A percentile compares a stretch with the other conserved stretches of the same genome.
Conservation (phyloP, 805 yeast species). For the Suhomyces emberorum region DNA sequence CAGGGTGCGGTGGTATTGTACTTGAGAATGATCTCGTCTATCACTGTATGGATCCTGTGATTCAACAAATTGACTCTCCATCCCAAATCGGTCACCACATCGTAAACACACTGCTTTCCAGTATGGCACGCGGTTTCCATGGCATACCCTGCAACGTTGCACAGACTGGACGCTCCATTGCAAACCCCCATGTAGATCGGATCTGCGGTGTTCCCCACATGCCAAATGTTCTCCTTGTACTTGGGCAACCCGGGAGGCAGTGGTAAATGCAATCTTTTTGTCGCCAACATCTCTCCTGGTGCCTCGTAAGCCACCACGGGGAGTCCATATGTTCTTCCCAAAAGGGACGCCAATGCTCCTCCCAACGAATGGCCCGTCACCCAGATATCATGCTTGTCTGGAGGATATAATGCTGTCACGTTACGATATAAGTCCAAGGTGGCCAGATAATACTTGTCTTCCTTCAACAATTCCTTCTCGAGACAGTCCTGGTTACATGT, state of each 20-base stretch:
- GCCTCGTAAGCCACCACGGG: slow-evolving; percentile 92
- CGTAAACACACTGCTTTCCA: slow-evolving; percentile 84
- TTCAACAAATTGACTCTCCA: slow-evolving; percentile 87
- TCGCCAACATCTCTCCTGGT: slow-evolving; percentile 86
- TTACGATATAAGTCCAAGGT: slow-evolving; percentile 72
- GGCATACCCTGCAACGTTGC: slow-evolving; percentile 92
- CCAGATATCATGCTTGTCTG: slow-evolving; percentile 67
- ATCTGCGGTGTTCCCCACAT: slow-evolving; percentile 94
- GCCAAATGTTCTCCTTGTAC: slow-evolving; percentile 84
- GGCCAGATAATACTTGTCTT: slow-evolving; percentile 81
- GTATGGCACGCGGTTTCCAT: slow-evolving; percentile 96
- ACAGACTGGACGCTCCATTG: slow-evolving; percentile 85
- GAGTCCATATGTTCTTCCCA: slow-evolving; percentile 86
- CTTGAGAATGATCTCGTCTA: slow-evolving; percentile 67
- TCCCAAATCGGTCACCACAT: slow-evolving; percentile 82
- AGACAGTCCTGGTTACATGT: slow-evolving; percentile 87
- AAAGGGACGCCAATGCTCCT: slow-evolving; percentile 74
- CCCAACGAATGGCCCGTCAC: slow-evolving; percentile 94
- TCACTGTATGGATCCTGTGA: slow-evolving; percentile 87
- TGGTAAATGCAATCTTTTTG: slow-evolving; percentile 82
- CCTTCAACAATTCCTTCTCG: slow-evolving; percentile 67
- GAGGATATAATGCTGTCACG: slow-evolving; percentile 65
- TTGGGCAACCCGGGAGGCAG: slow-evolving; percentile 86
- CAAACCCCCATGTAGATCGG: slow-evolving; percentile 97
- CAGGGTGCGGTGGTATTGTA: slow-evolving; percentile 81